These are phyloP conservation scores for Helicostylum pulchrum DNA, from an alignment of 192 early-diverging fungal species.

Conservation along the genomic window DNA sequence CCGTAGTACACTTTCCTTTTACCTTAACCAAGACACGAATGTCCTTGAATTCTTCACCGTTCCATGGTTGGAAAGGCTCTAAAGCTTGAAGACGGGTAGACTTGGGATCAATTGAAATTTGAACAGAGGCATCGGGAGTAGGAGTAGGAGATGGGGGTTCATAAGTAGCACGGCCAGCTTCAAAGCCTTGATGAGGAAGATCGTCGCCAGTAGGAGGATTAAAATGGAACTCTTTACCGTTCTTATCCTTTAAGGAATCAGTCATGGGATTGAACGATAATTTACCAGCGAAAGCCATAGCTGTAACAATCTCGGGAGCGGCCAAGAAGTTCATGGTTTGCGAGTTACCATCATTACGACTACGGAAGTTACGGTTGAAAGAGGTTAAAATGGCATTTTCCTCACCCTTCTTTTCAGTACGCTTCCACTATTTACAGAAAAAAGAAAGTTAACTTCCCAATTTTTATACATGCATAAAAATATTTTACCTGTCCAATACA, in stretches of 20 bases:
- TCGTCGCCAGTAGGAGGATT: slow-evolving; percentile 78
- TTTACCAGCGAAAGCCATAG: slow-evolving; percentile 84
- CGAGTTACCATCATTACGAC: slow-evolving; percentile 90
- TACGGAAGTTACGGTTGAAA: slow-evolving; percentile 97
- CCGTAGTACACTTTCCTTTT: slow-evolving; percentile 98
- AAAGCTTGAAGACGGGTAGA: slow-evolving; percentile 86
- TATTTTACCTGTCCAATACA: slow-evolving; percentile 77
- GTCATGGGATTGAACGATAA: slow-evolving; percentile 89
- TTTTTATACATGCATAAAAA: too few relatives aligned
- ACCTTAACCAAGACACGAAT: slow-evolving; percentile 88
- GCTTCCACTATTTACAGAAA: slow-evolving; percentile 91
- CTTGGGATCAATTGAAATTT: slow-evolving; percentile 54
- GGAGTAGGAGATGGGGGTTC: slow-evolving; percentile 45
- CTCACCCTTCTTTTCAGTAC: slow-evolving; percentile 60
- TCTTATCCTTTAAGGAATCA: slow-evolving; percentile 66
- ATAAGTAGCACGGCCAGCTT: slow-evolving; percentile 65
- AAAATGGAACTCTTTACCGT: slow-evolving; percentile 79
- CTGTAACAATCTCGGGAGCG: slow-evolving; percentile 95
- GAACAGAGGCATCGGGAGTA: slow-evolving; percentile 45
- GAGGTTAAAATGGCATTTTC: slow-evolving; percentile 92
- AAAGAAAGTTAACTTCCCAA: too few relatives aligned
- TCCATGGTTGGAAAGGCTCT: slow-evolving; percentile 81
- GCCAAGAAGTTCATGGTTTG: slow-evolving; percentile 97
- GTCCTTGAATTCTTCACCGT: slow-evolving; percentile 75
- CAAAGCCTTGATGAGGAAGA: slow-evolving; percentile 82